Percentiles rank a stretch among this genome's conserved stretches.
Evolutionary conservation across 73 alveolate genomes (phyloP).

Genomic region (Paramecium octaurelia): DNA sequence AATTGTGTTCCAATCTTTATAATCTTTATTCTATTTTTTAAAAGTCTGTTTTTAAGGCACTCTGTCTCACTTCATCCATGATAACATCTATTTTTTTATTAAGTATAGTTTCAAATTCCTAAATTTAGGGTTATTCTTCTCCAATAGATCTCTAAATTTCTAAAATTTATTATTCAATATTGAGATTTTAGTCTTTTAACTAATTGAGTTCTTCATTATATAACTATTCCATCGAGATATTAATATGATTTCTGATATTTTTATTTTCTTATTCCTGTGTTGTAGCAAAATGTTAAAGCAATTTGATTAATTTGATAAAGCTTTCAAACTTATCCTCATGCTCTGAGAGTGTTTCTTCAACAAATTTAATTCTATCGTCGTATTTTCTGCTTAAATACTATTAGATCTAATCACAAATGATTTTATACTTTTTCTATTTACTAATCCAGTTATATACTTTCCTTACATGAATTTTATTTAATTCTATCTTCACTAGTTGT

Average conservation of each 20-base stretch:
- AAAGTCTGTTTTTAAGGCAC: background rate
- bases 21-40: background rate
- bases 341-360: background rate
- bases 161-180: background rate
- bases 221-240: conserved; percentile 5
- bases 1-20: background rate
- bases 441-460: background rate
- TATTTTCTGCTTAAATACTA: background rate
- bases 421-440: conserved; percentile 4
- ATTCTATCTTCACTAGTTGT: conserved; percentile 43
- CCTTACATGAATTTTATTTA: background rate
- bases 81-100: conserved; percentile 35
- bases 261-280: conserved; percentile 22
- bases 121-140: background rate
- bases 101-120: background rate
- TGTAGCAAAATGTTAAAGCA: conserved; percentile 33
- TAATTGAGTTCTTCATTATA: background rate
- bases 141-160: background rate
- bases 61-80: conserved; percentile 27
- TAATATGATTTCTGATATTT: background rate
- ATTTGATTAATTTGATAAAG: conserved; percentile 15
- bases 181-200: background rate
- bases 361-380: background rate
- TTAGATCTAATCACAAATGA: background rate
- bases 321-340: conserved; percentile 42